These are phyloP conservation scores for Barnettozyma wickerhamii DNA, from an alignment of 805 yeast species.

Conservation along the genomic window DNA sequence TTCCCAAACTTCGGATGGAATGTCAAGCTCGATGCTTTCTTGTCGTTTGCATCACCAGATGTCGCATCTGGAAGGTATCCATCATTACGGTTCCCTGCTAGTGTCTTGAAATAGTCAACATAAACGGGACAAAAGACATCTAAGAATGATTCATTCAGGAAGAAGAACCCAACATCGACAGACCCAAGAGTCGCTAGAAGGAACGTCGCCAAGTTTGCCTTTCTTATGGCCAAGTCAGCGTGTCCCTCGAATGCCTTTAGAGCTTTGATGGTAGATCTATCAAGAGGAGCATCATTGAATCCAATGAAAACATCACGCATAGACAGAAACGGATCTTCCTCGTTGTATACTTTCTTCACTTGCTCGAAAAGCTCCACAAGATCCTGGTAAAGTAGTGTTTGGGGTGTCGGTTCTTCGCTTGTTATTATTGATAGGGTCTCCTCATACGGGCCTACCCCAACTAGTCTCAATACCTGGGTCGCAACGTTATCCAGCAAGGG, in stretches of 20 bases:
- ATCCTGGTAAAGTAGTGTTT: constrained; percentile 58
- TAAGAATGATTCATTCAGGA: constrained; percentile 77
- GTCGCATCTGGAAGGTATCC: too few relatives aligned
- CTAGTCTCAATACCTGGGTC: constrained; percentile 68
- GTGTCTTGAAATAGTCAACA: constrained; percentile 14
- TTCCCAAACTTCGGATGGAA: constrained; percentile 50
- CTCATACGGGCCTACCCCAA: constrained; percentile 72
- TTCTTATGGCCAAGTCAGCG: constrained; percentile 51
- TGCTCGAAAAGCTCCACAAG: constrained; percentile 75
- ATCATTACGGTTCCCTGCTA: constrained; percentile 19
- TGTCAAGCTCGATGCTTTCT: neutral
- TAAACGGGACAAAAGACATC: constrained; percentile 75
- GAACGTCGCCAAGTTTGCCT: constrained; percentile 85
- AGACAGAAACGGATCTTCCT: constrained; percentile 67
- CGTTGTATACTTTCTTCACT: constrained; percentile 61
- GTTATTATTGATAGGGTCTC: constrained; percentile 69
- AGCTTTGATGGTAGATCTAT: constrained; percentile 6
- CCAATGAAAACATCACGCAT: constrained; percentile 47
- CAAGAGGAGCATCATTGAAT: constrained; percentile 3
- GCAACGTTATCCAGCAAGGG: constrained; percentile 81
- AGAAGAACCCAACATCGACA: constrained; percentile 81
- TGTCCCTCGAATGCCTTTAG: constrained; percentile 19
- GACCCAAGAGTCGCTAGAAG: constrained; percentile 82
- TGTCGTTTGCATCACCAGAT: neutral
- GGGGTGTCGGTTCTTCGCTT: constrained; percentile 58